Percentiles rank a stretch among this genome's conserved stretches.
Evolutionary conservation across 352 stramenopile species (phyloP).

Genomic region (Phytophthora fragariaefolia): DNA sequence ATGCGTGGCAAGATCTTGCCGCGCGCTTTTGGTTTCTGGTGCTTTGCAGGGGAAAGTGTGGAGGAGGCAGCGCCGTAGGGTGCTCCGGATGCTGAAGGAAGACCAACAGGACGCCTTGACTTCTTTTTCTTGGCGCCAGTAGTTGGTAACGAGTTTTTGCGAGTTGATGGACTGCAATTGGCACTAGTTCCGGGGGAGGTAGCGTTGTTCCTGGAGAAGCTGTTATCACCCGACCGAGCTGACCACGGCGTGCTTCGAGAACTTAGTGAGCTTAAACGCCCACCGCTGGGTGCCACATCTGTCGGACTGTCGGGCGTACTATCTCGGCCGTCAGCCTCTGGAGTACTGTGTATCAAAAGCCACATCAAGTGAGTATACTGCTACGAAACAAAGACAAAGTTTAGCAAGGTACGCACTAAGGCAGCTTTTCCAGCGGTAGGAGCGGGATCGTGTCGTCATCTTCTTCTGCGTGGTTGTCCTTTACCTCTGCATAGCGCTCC

Average conservation of each 20-base stretch:
- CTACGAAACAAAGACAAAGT: neutral
- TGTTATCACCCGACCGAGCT: constrained; percentile 20
- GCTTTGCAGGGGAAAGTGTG: constrained; percentile 31
- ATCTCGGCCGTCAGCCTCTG: constrained; percentile 27
- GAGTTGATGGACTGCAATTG: constrained; percentile 21
- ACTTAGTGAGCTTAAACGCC: constrained; percentile 15
- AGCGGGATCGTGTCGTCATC: constrained; percentile 65
- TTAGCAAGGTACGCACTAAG: constrained; percentile 36
- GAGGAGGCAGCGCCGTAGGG: constrained; percentile 7
- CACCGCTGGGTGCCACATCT: constrained; percentile 12
- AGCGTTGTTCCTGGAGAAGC: constrained; percentile 35
- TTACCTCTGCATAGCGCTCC: constrained; percentile 22
- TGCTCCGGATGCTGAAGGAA: constrained; percentile 22
- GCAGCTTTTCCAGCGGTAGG: constrained; percentile 60
- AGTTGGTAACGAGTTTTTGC: constrained; percentile 20
- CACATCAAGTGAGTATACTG: constrained; percentile 10
- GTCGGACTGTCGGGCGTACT: constrained; percentile 23
- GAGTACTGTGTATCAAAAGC: constrained; percentile 24
- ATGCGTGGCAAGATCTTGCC: constrained; percentile 38
- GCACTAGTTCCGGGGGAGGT: constrained; percentile 17
- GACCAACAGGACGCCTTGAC: constrained; percentile 24
- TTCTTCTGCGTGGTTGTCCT: constrained; percentile 54
- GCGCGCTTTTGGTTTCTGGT: constrained; percentile 30
- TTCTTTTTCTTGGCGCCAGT: constrained; percentile 34
- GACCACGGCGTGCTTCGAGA: constrained; percentile 26